Conservation (phyloP, 1,284 basidiomycete genomes). For the Ganoderma lingzhi region DNA sequence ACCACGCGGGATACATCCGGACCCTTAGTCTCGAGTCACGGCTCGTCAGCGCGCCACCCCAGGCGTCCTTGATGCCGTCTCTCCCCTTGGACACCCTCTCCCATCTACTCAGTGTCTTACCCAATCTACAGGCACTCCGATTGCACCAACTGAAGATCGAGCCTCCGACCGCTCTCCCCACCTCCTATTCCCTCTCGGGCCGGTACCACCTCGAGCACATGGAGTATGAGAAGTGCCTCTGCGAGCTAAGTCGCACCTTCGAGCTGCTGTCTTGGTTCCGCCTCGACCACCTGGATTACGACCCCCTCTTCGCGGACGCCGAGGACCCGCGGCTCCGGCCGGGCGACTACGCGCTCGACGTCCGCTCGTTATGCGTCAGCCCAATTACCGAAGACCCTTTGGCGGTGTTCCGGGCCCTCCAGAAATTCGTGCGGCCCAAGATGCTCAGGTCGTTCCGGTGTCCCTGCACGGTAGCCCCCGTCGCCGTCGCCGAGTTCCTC, state of each 20-base stretch:
- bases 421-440: constrained; percentile 6
- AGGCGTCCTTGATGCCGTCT: constrained; percentile 13
- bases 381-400: constrained; percentile 1
- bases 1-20: constrained; percentile 8
- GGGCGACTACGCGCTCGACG: neutral
- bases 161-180: neutral
- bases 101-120: constrained; percentile 11
- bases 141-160: constrained; percentile 11
- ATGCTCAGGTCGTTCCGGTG: constrained; percentile 19
- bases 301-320: constrained; percentile 15
- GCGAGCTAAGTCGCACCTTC: constrained; percentile 5
- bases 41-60: constrained; percentile 16
- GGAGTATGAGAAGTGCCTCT: constrained; percentile 18
- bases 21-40: constrained; percentile 18
- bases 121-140: constrained; percentile 8
- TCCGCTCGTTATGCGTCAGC: constrained; percentile 10
- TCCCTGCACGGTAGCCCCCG: neutral
- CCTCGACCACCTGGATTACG: constrained; percentile 17
- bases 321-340: neutral
- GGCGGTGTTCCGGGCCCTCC: constrained; percentile 8
- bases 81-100: constrained; percentile 8
- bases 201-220: constrained; percentile 12
- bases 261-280: constrained; percentile 12
- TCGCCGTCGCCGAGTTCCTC: constrained; percentile 12
- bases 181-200: neutral